phyloP scores from a whole-genome alignment of 257 asterid genomes.

The Nicotiana paniculata region DNA sequence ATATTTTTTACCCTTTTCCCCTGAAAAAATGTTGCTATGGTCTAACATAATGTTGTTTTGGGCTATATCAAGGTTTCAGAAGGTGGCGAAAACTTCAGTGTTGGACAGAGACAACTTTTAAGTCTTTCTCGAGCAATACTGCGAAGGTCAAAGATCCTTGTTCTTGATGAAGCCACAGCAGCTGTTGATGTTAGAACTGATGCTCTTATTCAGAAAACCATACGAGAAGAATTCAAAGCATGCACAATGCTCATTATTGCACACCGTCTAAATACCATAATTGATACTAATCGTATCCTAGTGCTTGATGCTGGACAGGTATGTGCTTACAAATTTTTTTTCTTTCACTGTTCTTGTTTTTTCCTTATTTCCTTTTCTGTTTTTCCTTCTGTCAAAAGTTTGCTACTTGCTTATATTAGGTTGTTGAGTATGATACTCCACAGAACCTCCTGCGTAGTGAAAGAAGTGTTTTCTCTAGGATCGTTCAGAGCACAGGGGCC shows the following conservation, averaged over 20 bases:
- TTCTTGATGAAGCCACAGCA: slow-evolving; percentile 88
- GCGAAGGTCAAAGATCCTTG: slow-evolving; percentile 73
- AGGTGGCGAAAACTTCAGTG: slow-evolving; percentile 87
- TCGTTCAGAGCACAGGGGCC: slow-evolving; percentile 77
- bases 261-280: slow-evolving; percentile 76
- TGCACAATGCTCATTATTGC: slow-evolving; percentile 87
- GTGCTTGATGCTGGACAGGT: slow-evolving; percentile 74
- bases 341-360: not conserved
- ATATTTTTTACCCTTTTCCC: too few species aligned
- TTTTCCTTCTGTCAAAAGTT: not conserved
- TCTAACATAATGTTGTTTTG: not conserved
- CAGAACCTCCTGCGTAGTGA: slow-evolving; percentile 45
- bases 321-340: not conserved
- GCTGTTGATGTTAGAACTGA: slow-evolving; percentile 86
- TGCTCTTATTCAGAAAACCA: slow-evolving; percentile 78
- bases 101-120: slow-evolving; percentile 77
- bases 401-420: slow-evolving; percentile 25
- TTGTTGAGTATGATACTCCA: slow-evolving; percentile 57
- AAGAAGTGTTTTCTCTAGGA: slow-evolving; percentile 53
- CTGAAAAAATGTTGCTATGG: not conserved
- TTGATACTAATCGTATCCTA: slow-evolving; percentile 60
- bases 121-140: slow-evolving; percentile 84
- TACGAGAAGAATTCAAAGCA: slow-evolving; percentile 63
- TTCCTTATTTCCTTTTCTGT: not conserved
- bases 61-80: slow-evolving; percentile 52